These are phyloP conservation scores for Isoetes taiwanensis DNA, from an alignment of 75 land plant species.

Conservation along the genomic window DNA sequence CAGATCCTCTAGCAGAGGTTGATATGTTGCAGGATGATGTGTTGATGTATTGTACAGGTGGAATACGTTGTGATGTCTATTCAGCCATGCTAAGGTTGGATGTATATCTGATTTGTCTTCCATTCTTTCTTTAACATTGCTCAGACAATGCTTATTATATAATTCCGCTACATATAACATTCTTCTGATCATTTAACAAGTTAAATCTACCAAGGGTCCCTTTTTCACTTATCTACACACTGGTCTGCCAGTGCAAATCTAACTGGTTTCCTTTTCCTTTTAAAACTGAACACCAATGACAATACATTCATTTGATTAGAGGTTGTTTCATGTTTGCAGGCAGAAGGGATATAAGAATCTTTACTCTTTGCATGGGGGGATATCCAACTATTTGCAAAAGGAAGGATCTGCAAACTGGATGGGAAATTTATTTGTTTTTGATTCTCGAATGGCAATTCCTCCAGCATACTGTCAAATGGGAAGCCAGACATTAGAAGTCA, in stretches of 20 bases:
- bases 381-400: conserved; percentile 54
- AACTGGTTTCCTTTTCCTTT: not conserved
- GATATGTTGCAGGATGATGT: conserved; percentile 62
- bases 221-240: no score
- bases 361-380: conserved; percentile 68
- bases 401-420: conserved; percentile 53
- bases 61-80: conserved; percentile 88
- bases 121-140: no score
- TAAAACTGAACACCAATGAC: not conserved
- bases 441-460: conserved; percentile 62
- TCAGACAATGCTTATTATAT: no score
- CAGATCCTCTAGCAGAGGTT: conserved; percentile 47
- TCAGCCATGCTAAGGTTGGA: conserved; percentile 64
- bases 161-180: no score
- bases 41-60: conserved; percentile 89
- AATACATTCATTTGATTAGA: not conserved
- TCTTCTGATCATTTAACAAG: no score
- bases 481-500: not conserved
- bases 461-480: conserved; percentile 41
- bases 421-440: conserved; percentile 80
- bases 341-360: conserved; percentile 61
- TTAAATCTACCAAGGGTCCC: no score
- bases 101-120: no score
- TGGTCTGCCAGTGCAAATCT: not conserved
- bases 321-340: conserved; percentile 18